Evolutionary conservation across 495 filamentous ascomycete genomes (phyloP), one percentile per base, ranked within the genome.

Genomic region (Lophiostoma macrostomum): DNA sequence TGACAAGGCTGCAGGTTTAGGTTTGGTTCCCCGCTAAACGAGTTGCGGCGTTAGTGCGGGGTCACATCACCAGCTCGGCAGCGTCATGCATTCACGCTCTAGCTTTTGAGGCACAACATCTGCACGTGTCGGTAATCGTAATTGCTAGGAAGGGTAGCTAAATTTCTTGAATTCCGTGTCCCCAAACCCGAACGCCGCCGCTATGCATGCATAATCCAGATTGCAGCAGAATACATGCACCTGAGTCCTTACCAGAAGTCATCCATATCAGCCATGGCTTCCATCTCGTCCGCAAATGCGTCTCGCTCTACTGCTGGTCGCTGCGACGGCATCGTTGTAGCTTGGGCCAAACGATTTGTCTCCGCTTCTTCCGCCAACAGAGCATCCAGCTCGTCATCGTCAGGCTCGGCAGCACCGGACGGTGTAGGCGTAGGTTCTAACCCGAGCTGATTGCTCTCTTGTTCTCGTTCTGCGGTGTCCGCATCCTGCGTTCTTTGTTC

Each of bases 191-290:
- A 29, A 40, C 43, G 18, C 52, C 52, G 30, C n/a, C 48, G 39
- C 55, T 53, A 52, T 47, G 47, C 48, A 38, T 8, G 13, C 16
- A 28, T 24, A 31, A 14, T n/a, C 16, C n/a, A 23, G 7, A 28
- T 24, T 5, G 16, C 19, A 32, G 13, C n/a, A 22, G 6, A 23
- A 13, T 14, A 35, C 32, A 24, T 4, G 19, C 14, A 5, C 16
- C 24, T n/a, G 27, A 45, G 2, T 24, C 4, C 2, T 11, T 19
- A 85, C 80, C 79, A 85, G 40, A 79, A 63, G 6, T 70, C 80
- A 24, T 78, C 79, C 74, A 88, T 79, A 49, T 77, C 83, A 22
- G 75, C 82, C 81, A 87, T 83, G 3, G 75, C 82, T 41, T 80
- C 84, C 71, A 85, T 78, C 25, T 85, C 84, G 53, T 83, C 82